Conservation (phyloP, 352 stramenopile genomes). For the Phytophthora crassamura region DNA sequence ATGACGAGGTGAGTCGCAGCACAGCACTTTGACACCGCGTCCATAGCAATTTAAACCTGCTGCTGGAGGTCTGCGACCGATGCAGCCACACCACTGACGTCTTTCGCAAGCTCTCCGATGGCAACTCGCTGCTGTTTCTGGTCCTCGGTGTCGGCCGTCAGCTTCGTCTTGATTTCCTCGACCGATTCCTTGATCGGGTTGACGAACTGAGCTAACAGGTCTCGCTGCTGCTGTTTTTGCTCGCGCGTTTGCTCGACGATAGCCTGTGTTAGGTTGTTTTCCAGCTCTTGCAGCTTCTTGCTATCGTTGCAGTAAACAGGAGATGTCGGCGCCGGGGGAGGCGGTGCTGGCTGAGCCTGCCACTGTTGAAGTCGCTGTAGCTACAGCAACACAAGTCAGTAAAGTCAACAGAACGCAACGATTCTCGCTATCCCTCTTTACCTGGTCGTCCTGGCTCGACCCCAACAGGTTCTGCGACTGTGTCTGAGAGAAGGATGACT, state of each 20-base stretch:
- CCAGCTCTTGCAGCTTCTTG: conserved; percentile 25
- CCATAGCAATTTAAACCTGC: conserved; percentile 33
- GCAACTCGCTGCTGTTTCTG: conserved; percentile 16
- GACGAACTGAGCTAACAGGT: conserved; percentile 17
- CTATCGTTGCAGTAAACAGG: conserved; percentile 3
- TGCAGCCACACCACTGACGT: conserved; percentile 23
- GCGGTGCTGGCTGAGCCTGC: conserved; percentile 17
- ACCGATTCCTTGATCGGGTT: conserved; percentile 35
- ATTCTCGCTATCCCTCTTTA: conserved; percentile 17
- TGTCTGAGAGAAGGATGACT: conserved; percentile 47
- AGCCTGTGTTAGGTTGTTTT: conserved; percentile 17
- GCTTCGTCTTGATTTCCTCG: conserved; percentile 20
- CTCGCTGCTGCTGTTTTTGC: conserved; percentile 31
- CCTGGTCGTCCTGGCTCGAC: conserved; percentile 39
- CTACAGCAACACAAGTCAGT: conserved; percentile 17
- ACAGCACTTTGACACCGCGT: background rate
- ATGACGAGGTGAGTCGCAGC: conserved; percentile 19
- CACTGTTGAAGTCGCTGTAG: conserved; percentile 26
- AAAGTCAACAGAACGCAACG: background rate
- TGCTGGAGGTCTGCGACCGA: conserved; percentile 33
- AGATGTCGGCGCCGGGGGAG: background rate
- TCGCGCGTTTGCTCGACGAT: conserved; percentile 23
- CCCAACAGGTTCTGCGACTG: conserved; percentile 44
- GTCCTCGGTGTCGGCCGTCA: conserved; percentile 7
- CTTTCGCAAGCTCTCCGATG: conserved; percentile 19